Evolutionary conservation across 2,329 filamentous ascomycete genomes (phyloP).

Genomic region (Pseudofabraea citricarpa): DNA sequence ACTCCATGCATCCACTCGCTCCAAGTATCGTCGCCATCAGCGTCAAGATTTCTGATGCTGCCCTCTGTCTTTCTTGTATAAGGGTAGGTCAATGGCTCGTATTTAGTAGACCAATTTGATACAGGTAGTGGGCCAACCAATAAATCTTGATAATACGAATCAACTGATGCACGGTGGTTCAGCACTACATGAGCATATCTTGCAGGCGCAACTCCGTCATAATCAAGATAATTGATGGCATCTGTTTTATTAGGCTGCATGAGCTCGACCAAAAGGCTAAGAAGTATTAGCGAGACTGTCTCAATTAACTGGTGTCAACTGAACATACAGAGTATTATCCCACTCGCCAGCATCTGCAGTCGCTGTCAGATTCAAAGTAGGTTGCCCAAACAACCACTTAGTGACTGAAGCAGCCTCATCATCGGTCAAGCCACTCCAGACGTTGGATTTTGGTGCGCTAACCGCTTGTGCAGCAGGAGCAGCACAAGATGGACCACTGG

Average conservation of each 20-base stretch:
- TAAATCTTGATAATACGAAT: neutral
- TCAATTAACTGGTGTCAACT: too few relatives aligned
- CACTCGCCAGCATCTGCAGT: constrained; percentile 14
- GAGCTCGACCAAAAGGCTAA: constrained; percentile 14
- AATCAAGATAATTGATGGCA: constrained; percentile 2
- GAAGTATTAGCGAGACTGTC: constrained; percentile 17
- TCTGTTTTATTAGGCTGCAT: constrained; percentile 7
- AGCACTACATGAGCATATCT: constrained; percentile 3
- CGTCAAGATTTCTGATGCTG: constrained; percentile 38
- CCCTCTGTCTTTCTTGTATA: constrained; percentile 27
- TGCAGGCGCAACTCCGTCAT: neutral
- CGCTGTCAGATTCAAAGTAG: constrained; percentile 2
- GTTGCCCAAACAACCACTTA: constrained; percentile 1
- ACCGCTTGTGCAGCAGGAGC: neutral
- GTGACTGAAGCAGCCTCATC: constrained; percentile 1
- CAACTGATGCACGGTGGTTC: neutral
- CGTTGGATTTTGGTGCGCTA: neutral
- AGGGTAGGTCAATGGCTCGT: constrained; percentile 1
- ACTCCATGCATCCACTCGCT: constrained; percentile 33
- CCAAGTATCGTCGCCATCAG: constrained; percentile 36
- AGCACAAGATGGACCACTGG: neutral
- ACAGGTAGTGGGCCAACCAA: neutral
- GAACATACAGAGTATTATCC: constrained; percentile 1
- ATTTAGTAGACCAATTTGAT: neutral
- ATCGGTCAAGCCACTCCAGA: constrained; percentile 1